A percentile compares a stretch with the other conserved stretches of the same genome.
Conservation (phyloP, 306 rosid genomes). For the Cucurbita maxima region DNA sequence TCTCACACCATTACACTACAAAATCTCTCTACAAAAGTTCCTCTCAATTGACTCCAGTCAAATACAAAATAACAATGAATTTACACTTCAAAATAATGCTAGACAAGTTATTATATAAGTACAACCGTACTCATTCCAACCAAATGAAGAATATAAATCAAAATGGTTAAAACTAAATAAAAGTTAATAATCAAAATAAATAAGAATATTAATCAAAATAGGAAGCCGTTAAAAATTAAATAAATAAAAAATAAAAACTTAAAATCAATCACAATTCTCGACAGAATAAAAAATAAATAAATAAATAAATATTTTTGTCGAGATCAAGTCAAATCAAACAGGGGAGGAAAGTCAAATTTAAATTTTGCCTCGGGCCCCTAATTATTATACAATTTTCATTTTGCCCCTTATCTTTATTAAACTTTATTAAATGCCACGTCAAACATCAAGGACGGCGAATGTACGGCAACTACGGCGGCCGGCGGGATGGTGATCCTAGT, state of each 20-base stretch:
- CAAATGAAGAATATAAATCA: background rate
- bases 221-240: no score
- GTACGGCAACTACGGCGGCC: constrained; percentile 37
- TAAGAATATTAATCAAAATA: background rate
- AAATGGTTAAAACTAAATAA: background rate
- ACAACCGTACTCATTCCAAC: no score
- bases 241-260: background rate
- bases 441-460: constrained; percentile 11
- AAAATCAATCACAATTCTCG: background rate
- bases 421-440: background rate
- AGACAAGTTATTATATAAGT: no score
- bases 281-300: background rate
- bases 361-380: constrained; percentile 72
- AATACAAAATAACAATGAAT: no score
- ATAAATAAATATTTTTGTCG: background rate
- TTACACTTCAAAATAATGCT: no score
- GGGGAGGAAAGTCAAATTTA: constrained; percentile 15
- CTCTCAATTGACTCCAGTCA: no score
- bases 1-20: no score
- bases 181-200: background rate
- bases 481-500: background rate
- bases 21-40: no score
- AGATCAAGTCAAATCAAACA: background rate
- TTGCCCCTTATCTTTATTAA: background rate
- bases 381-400: background rate